Evolutionary conservation across 352 stramenopile species (phyloP).

Genomic region (Globisporangium ultimum): DNA sequence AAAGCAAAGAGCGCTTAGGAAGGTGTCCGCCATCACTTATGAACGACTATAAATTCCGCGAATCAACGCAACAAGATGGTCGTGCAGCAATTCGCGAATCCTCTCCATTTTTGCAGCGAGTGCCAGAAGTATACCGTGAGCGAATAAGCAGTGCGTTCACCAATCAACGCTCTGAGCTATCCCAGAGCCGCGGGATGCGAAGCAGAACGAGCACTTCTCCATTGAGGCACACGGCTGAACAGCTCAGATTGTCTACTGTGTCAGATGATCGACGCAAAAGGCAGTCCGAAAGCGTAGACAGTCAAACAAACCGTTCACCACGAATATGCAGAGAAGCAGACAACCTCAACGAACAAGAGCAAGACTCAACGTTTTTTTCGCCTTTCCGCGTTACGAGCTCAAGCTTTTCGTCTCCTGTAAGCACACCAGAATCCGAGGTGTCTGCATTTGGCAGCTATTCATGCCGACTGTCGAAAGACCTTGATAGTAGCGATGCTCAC

Average conservation of each 20-base stretch:
- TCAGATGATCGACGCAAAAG: background rate
- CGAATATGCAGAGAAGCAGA: background rate
- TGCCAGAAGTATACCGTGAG: no score
- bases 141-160: no score
- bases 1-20: background rate
- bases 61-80: background rate
- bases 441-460: background rate
- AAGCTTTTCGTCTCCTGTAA: background rate
- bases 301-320: background rate
- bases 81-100: background rate
- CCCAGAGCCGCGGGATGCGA: no score
- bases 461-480: background rate
- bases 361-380: conserved; percentile 6
- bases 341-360: background rate
- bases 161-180: no score
- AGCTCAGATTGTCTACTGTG: background rate
- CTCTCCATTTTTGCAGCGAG: no score
- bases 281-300: background rate
- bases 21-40: background rate
- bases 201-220: no score
- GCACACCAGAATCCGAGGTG: background rate
- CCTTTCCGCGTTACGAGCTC: conserved; percentile 1
- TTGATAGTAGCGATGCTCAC: background rate
- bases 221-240: no score
- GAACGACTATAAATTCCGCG: background rate